Percentiles rank a stretch among this genome's conserved stretches.
phyloP scores from a whole-genome alignment of 2,329 filamentous ascomycete genomes.

The Ophiostoma populinum region DNA sequence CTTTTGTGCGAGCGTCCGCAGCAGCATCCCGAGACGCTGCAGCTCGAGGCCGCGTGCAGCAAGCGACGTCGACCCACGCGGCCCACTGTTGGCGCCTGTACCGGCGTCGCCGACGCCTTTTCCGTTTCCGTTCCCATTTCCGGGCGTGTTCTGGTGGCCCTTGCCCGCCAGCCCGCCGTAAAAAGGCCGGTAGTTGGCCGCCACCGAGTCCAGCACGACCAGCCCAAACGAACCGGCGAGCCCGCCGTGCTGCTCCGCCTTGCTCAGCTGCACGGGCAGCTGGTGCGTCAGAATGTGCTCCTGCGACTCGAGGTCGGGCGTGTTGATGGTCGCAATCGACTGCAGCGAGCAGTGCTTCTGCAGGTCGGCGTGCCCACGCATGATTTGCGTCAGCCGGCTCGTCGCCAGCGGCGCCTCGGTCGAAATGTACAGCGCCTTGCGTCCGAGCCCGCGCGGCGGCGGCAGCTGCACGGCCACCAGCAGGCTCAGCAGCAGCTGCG shows the following conservation, averaged over 20 bases:
- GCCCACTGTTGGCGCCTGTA: background rate
- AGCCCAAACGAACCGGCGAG: conserved; percentile 39
- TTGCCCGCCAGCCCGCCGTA: conserved; percentile 42
- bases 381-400: conserved; percentile 61
- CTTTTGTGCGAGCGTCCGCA: conserved; percentile 58
- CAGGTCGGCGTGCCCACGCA: conserved; percentile 48
- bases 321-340: conserved; percentile 62
- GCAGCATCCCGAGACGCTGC: conserved; percentile 53
- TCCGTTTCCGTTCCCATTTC: conserved; percentile 14
- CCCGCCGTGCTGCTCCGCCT: conserved; percentile 50
- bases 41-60: conserved; percentile 63
- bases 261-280: conserved; percentile 49
- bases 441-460: conserved; percentile 49
- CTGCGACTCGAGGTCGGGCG: conserved; percentile 81
- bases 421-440: conserved; percentile 78
- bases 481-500: conserved; percentile 74
- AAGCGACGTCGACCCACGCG: conserved; percentile 26
- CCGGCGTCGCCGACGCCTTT: conserved; percentile 10
- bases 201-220: conserved; percentile 76
- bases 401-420: conserved; percentile 81
- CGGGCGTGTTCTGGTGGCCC: too few relatives aligned
- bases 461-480: conserved; percentile 74
- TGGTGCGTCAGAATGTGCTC: conserved; percentile 91
- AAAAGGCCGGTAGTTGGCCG: conserved; percentile 89
- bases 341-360: conserved; percentile 42